Base-by-base conservation (phyloP, 106 monocot species). In the Narthecium ossifragum region DNA sequence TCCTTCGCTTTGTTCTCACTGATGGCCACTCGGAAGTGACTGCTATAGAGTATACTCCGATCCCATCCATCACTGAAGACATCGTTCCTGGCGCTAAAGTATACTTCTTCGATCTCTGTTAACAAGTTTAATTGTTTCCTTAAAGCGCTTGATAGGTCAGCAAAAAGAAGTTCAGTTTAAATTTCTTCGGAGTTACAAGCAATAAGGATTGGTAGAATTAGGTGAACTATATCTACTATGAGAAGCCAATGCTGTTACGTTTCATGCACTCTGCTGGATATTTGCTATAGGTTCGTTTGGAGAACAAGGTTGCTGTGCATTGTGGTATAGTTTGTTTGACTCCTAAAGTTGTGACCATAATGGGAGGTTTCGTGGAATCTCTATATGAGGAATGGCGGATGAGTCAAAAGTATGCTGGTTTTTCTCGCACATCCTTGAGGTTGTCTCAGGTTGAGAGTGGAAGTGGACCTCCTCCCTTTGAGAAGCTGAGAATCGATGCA, bases 71-170 rank as follows among this genome's bases (percentile, higher is more conserved):
- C 63, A 64, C 23, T 11, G 78, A 84, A 55, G 84, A 76, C 34
- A 83, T 90, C 18, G 51, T 74, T 76, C 96, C 96, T 63, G 90
- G 96, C 36, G 69, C 78, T 12, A 96, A 96, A 86, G 96, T 96
- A 61, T 66, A 69, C 17, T 57, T 36, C 36, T 6, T 36, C 10
- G 36, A 36, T 36, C 36, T 36, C 36, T 6, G 36, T n/a, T n/a
- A n/a, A n/a, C n/a, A n/a, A n/a, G n/a, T n/a, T n/a, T n/a, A n/a
- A n/a, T n/a, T n/a, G n/a, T n/a, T n/a, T n/a, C n/a, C n/a, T n/a
- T n/a, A n/a, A n/a, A n/a, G n/a, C n/a, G n/a, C n/a, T n/a, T n/a
- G n/a, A n/a, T n/a, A n/a, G n/a, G n/a, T n/a, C n/a, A n/a, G n/a
- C n/a, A n/a, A n/a, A n/a, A n/a, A n/a, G n/a, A n/a, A n/a, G n/a